Evolutionary conservation across 768 basidiomycete species (phyloP).

Genomic region (Rhodotorula toruloides): DNA sequence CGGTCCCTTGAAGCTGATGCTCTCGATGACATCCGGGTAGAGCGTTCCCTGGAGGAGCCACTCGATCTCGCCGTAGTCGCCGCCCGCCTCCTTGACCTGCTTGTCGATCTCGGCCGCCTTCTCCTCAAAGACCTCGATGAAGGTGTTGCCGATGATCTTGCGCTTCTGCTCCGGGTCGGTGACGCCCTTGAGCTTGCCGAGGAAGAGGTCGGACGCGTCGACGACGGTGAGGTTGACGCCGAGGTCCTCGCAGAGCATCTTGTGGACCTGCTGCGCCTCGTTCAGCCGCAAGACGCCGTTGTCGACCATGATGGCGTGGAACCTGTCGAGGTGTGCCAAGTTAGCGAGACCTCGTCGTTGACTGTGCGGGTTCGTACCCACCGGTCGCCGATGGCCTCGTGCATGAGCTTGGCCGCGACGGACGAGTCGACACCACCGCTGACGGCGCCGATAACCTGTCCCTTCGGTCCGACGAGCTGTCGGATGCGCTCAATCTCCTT

Average conservation of each 20-base stretch:
- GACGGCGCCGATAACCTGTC: constrained; percentile 95
- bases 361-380: constrained; percentile 48
- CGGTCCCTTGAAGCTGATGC: constrained; percentile 98
- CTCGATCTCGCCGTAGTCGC: constrained; percentile 75
- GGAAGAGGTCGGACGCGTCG: constrained; percentile 89
- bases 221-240: constrained; percentile 95
- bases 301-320: constrained; percentile 99
- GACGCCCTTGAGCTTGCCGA: constrained; percentile 77
- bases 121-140: constrained; percentile 95
- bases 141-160: constrained; percentile 97
- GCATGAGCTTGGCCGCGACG: constrained; percentile 98
- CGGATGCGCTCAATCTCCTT: constrained; percentile 92
- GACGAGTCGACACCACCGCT: constrained; percentile 97
- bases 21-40: constrained; percentile 98
- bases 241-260: constrained; percentile 86
- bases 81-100: constrained; percentile 41
- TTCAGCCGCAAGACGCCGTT: constrained; percentile 92
- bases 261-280: constrained; percentile 82
- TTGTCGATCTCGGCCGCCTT: constrained; percentile 71
- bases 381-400: constrained; percentile 98
- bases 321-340: constrained; percentile 54
- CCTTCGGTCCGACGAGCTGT: constrained; percentile 86
- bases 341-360: too few relatives aligned
- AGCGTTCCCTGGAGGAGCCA: constrained; percentile 97
- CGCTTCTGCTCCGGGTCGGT: constrained; percentile 96